Base-by-base conservation (phyloP, 441 rosid species). In the Daphne laureola region DNA sequence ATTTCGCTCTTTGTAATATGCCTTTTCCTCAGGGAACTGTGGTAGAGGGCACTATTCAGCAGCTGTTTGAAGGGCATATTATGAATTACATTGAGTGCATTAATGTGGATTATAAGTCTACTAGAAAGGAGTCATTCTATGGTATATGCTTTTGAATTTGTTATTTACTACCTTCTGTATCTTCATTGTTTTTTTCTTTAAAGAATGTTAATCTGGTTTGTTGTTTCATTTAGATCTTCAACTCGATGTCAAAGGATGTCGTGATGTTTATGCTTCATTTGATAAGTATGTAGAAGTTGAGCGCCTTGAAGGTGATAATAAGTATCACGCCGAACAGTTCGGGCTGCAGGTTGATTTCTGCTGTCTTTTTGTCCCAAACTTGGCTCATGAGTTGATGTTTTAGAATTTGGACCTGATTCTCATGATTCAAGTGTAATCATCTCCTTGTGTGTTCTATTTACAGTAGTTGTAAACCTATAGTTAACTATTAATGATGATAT, bases 241-340 rank as follows among this genome's bases (percentile, higher is more conserved):
- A 49, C 81, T 76, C 35, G 81, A 76, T 62, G 81, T 76, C 21
- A 76, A 76, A 68, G 81, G 81, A 43, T 76, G 83, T 62, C 72
- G 62, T 51, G 83, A 78, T 51, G 75, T 78, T 49, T 78, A 74
- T 36, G 79, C 79, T 50, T 78, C 83, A 11, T 78, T 78, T 72
- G 83, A 78, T 47, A 74, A 78, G 69, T 78, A 78, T 59, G 83
- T 78, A 17, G 83, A 78, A 62, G 79, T 78, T 52, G 83, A 78
- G 52, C 61, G 70, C 21, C 83, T 78, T 7, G 83, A 78, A 56
- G 83, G 83, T 61, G 79, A 78, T 63, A 74, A 78, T 55, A 78
- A 72, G 65, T 78, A 78, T 67, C 79, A 74, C 17, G 74, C 79
- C n/a, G 83, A 72, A 40, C 83, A 78, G 59, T 62, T 64, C 59